phyloP scores from a whole-genome alignment of 179 eudicot species.

The Gypsophila paniculata region DNA sequence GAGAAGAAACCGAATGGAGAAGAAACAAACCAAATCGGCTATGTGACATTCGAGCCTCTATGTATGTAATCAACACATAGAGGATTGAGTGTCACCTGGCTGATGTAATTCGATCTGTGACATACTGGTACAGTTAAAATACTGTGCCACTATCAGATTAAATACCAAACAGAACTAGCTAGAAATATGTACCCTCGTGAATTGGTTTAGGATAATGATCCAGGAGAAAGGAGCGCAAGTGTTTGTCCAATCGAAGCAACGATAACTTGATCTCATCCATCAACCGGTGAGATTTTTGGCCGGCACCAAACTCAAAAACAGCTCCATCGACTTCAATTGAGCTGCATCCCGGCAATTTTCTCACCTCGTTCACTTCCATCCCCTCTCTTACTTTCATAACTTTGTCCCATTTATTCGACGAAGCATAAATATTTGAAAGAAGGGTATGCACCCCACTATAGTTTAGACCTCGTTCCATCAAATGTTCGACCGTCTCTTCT shows the following conservation, averaged over 20 bases:
- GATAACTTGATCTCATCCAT: slow-evolving; percentile 32
- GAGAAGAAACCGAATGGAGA: no score
- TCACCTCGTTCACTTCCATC: slow-evolving; percentile 52
- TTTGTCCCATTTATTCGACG: slow-evolving; percentile 54
- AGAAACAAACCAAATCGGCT: no score
- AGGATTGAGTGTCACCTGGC: background rate
- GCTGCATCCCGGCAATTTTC: slow-evolving; percentile 73
- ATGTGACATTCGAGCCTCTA: no score
- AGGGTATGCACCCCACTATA: slow-evolving; percentile 59
- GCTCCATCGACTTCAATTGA: slow-evolving; percentile 57
- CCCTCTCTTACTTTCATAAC: slow-evolving; percentile 51
- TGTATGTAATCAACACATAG: no score
- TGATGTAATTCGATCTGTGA: background rate
- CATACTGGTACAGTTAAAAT: no score
- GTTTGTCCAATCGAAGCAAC: slow-evolving; percentile 36
- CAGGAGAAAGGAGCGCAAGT: slow-evolving; percentile 35
- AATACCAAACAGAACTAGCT: background rate
- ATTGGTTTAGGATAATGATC: slow-evolving; percentile 24
- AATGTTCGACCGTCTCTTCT: slow-evolving; percentile 37
- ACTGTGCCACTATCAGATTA: no score
- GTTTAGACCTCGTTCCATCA: slow-evolving; percentile 41
- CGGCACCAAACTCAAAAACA: slow-evolving; percentile 55
- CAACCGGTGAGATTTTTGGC: slow-evolving; percentile 36
- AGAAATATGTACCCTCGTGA: slow-evolving; percentile 14
- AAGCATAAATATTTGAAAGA: slow-evolving; percentile 76